Percentiles rank a stretch among this genome's conserved stretches.
phyloP scores from a whole-genome alignment of 2,329 filamentous ascomycete species.

The Aspergillus oerlinghausenensis region DNA sequence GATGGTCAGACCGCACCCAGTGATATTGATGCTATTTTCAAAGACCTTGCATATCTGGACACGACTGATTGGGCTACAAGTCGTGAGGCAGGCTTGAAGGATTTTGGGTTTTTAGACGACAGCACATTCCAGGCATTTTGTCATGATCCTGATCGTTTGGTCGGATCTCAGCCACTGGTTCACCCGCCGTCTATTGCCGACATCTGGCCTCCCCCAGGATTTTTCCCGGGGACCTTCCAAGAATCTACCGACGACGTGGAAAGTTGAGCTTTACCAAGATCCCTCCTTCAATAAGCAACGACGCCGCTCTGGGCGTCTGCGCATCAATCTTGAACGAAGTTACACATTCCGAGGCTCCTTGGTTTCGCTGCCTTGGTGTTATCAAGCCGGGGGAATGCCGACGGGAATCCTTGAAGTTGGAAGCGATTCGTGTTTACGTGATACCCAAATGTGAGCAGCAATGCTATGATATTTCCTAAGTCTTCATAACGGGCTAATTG shows the following conservation, averaged over 20 bases:
- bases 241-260: conserved; percentile 22
- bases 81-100: conserved; percentile 38
- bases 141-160: conserved; percentile 41
- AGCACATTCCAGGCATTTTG: conserved; percentile 43
- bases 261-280: conserved; percentile 16
- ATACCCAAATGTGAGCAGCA: neutral
- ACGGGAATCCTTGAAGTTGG: neutral
- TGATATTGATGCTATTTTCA: conserved; percentile 43
- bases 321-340: neutral
- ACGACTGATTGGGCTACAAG: conserved; percentile 42
- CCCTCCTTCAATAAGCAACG: neutral
- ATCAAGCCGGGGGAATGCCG: neutral
- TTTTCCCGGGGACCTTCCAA: conserved; percentile 39
- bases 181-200: conserved; percentile 38
- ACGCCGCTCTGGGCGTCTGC: neutral
- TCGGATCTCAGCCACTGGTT: conserved; percentile 31
- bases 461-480: neutral
- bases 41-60: conserved; percentile 43
- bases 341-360: neutral
- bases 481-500: neutral
- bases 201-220: conserved; percentile 41
- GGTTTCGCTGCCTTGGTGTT: neutral
- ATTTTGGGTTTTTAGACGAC: conserved; percentile 43
- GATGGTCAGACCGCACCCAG: conserved; percentile 6
- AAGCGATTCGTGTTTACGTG: neutral